phyloP scores from a whole-genome alignment of 2,329 filamentous ascomycete genomes.

The Colletotrichum neosansevieriae region DNA sequence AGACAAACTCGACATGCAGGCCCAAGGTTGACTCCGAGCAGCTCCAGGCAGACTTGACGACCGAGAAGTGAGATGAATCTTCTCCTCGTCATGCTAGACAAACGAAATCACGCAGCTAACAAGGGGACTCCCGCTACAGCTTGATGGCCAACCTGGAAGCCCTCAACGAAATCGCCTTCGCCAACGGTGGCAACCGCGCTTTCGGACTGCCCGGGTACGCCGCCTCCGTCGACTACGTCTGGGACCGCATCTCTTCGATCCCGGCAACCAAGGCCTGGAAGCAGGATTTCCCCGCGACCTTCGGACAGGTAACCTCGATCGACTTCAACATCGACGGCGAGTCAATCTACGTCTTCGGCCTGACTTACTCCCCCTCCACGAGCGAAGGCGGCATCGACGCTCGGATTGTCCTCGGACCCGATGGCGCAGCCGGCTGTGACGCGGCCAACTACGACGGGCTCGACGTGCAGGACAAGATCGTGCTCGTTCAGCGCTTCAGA shows the following conservation, averaged over 20 bases:
- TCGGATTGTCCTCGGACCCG: slow-evolving; percentile 46
- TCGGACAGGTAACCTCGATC: slow-evolving; percentile 39
- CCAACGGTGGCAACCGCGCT: slow-evolving; percentile 65
- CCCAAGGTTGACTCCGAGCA: slow-evolving; percentile 40
- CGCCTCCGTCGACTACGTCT: slow-evolving; percentile 63
- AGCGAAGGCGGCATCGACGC: slow-evolving; percentile 55
- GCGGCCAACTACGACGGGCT: slow-evolving; percentile 45
- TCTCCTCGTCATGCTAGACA: too few species aligned
- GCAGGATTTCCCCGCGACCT: slow-evolving; percentile 59
- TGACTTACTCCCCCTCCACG: slow-evolving; percentile 62
- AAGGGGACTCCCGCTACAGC: slow-evolving; percentile 43
- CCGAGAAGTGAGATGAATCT: slow-evolving; percentile 40
- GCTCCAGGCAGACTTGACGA: slow-evolving; percentile 39
- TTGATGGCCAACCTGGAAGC: slow-evolving; percentile 59
- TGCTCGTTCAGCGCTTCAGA: slow-evolving; percentile 49
- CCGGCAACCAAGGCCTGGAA: slow-evolving; percentile 55
- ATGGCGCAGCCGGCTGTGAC: slow-evolving; percentile 45
- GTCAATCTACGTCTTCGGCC: slow-evolving; percentile 46
- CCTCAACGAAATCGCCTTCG: slow-evolving; percentile 61
- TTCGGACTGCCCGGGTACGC: slow-evolving; percentile 63
- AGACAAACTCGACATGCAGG: slow-evolving; percentile 30
- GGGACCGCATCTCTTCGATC: slow-evolving; percentile 57
- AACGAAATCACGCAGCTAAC: slow-evolving; percentile 7
- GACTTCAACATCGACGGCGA: slow-evolving; percentile 43
- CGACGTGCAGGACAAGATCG: slow-evolving; percentile 48